A percentile compares a stretch with the other conserved stretches of the same genome.
These are phyloP conservation scores for Pseudogymnoascus sp. DNA, from an alignment of 2,329 filamentous ascomycete genomes.

Conservation along the genomic window DNA sequence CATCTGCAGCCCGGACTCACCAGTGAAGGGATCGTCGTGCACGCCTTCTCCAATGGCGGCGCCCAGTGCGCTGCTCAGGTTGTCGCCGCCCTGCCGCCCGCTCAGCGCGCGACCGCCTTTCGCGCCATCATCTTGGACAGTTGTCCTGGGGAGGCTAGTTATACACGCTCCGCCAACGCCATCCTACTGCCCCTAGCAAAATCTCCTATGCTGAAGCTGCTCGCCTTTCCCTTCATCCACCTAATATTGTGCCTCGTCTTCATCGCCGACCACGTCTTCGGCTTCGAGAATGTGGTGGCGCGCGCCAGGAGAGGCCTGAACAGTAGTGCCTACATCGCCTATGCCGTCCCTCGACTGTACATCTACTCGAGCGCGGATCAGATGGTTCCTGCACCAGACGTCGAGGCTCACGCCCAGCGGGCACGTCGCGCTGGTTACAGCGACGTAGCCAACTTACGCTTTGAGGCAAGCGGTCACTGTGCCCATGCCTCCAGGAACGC, in stretches of 20 bases:
- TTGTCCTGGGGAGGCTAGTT: conserved; percentile 15
- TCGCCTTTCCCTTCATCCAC: background rate
- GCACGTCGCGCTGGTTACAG: background rate
- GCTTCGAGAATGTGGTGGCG: background rate
- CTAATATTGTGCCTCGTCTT: conserved; percentile 52
- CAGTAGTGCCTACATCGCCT: background rate
- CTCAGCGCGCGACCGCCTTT: background rate
- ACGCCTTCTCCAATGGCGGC: conserved; percentile 54
- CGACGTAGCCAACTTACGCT: background rate
- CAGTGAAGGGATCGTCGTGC: conserved; percentile 39
- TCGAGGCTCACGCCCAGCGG: background rate
- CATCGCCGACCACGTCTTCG: conserved; percentile 46
- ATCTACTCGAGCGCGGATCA: background rate
- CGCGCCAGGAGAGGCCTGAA: background rate
- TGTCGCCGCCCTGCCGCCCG: conserved; percentile 16
- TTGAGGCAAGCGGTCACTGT: background rate
- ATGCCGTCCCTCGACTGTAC: background rate
- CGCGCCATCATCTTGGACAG: conserved; percentile 20
- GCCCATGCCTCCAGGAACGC: background rate
- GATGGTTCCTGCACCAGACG: background rate
- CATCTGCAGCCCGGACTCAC: conserved; percentile 15
- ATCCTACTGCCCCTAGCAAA: background rate
- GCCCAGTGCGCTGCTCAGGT: conserved; percentile 30
- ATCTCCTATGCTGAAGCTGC: background rate
- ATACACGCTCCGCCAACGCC: background rate